Conservation (phyloP, 805 yeast genomes). For the Barnettozyma botsteinii region DNA sequence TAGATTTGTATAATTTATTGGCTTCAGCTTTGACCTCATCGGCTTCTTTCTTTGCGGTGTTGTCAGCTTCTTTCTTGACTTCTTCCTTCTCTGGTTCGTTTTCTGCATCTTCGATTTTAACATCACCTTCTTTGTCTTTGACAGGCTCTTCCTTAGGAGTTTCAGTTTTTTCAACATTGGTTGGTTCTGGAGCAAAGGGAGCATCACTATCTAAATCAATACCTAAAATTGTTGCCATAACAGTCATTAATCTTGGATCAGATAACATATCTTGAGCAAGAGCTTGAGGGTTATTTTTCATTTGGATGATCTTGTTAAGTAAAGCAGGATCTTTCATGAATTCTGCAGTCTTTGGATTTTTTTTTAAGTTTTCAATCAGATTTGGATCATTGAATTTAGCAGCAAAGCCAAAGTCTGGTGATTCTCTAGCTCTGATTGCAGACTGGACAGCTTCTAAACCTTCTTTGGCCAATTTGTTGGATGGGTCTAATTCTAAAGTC, state of each 20-base stretch:
- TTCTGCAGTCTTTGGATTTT: constrained; percentile 83
- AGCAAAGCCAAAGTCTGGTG: constrained; percentile 72
- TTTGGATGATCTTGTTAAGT: constrained; percentile 57
- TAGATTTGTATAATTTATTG: constrained; percentile 77
- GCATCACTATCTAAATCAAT: constrained; percentile 50
- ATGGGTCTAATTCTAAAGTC: constrained; percentile 75
- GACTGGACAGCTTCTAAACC: constrained; percentile 70
- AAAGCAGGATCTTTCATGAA: constrained; percentile 83
- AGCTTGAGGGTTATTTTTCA: constrained; percentile 70
- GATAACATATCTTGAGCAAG: constrained; percentile 62
- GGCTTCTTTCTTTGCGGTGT: constrained; percentile 41
- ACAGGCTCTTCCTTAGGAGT: constrained; percentile 25
- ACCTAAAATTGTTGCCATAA: constrained; percentile 82
- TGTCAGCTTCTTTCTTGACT: constrained; percentile 14
- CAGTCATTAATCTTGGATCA: constrained; percentile 84
- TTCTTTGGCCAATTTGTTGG: constrained; percentile 79
- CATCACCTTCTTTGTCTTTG: constrained; percentile 34
- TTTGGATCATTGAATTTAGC: constrained; percentile 77
- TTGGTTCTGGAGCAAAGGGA: constrained; percentile 20
- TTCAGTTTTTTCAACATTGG: constrained; percentile 22
- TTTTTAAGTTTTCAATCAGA: constrained; percentile 64
- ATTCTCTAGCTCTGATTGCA: constrained; percentile 43
- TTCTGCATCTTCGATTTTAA: constrained; percentile 23
- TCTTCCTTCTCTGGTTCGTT: no score
- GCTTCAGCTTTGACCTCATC: constrained; percentile 78